Conservation (phyloP, 257 asterid species). For the Scutellaria galericulata region DNA sequence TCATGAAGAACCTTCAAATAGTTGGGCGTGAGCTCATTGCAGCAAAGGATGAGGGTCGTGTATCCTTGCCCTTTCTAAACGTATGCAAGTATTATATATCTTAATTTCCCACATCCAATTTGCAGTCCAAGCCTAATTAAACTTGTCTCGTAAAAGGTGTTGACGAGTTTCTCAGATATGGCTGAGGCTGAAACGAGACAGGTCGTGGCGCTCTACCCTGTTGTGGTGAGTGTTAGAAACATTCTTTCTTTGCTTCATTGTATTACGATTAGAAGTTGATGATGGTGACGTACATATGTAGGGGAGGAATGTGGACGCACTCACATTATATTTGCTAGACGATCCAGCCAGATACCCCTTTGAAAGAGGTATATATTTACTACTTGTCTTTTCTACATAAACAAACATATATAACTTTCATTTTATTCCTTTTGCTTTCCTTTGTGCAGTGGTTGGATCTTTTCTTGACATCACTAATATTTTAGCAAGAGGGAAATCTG, state of each 20-base stretch:
- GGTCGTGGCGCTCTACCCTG: conserved; percentile 74
- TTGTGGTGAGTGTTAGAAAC: conserved; percentile 67
- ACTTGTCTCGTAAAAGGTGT: conserved; percentile 44
- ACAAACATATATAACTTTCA: too few species aligned
- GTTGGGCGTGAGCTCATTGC: conserved; percentile 86
- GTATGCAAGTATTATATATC: conserved; percentile 34
- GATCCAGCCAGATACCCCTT: conserved; percentile 86
- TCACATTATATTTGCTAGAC: conserved; percentile 84
- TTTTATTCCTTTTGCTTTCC: background rate
- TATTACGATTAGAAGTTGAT: conserved; percentile 10
- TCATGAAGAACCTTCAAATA: conserved; percentile 85
- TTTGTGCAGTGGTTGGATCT: conserved; percentile 77
- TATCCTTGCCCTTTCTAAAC: conserved; percentile 80
- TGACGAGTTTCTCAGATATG: conserved; percentile 75
- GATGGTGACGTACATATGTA: conserved; percentile 30
- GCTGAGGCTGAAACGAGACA: conserved; percentile 94
- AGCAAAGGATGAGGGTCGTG: conserved; percentile 81
- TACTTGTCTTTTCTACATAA: too few species aligned
- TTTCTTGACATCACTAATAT: conserved; percentile 75
- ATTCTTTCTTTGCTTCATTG: background rate
- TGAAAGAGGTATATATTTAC: too few species aligned
- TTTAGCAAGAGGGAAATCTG: conserved; percentile 35
- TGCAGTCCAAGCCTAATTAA: background rate
- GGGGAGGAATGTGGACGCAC: conserved; percentile 96
- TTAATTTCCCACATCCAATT: background rate